These are phyloP conservation scores for Monosporascus cannonballus DNA, from an alignment of 2,329 filamentous ascomycete genomes.

Conservation along the genomic window DNA sequence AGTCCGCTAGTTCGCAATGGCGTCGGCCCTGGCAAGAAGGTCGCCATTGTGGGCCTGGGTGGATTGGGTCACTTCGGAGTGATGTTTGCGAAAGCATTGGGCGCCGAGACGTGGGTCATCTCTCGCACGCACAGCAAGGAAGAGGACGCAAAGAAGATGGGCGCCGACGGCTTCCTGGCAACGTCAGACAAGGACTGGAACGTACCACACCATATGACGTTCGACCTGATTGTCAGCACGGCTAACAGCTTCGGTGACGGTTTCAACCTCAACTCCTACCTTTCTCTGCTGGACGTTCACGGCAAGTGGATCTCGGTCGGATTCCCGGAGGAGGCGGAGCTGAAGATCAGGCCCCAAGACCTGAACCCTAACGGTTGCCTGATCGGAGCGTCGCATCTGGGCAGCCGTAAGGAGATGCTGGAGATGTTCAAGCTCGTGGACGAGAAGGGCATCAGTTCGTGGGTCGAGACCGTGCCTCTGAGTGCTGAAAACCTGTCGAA, in stretches of 20 bases:
- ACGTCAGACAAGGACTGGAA: constrained; percentile 54
- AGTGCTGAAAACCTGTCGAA: constrained; percentile 63
- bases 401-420: constrained; percentile 63
- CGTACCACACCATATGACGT: constrained; percentile 52
- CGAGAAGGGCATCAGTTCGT: constrained; percentile 62
- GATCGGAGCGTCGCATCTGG: constrained; percentile 66
- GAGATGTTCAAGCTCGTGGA: constrained; percentile 67
- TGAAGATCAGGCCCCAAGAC: constrained; percentile 65
- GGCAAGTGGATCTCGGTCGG: constrained; percentile 76
- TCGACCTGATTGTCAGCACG: constrained; percentile 73
- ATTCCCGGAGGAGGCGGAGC: constrained; percentile 69
- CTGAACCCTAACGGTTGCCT: constrained; percentile 70
- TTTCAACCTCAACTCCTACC: constrained; percentile 66
- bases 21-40: constrained; percentile 70
- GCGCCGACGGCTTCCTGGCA: constrained; percentile 55
- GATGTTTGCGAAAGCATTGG: constrained; percentile 62
- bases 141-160: constrained; percentile 51
- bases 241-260: constrained; percentile 61
- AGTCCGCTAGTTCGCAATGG: constrained; percentile 72
- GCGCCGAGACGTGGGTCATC: constrained; percentile 57
- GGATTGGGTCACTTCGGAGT: constrained; percentile 68
- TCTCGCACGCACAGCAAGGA: constrained; percentile 56
- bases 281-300: constrained; percentile 75
- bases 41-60: constrained; percentile 67
- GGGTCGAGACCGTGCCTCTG: constrained; percentile 70